Evolutionary conservation across 2,329 filamentous ascomycete species (phyloP).

Genomic region (Emericellopsis cladophorae): DNA sequence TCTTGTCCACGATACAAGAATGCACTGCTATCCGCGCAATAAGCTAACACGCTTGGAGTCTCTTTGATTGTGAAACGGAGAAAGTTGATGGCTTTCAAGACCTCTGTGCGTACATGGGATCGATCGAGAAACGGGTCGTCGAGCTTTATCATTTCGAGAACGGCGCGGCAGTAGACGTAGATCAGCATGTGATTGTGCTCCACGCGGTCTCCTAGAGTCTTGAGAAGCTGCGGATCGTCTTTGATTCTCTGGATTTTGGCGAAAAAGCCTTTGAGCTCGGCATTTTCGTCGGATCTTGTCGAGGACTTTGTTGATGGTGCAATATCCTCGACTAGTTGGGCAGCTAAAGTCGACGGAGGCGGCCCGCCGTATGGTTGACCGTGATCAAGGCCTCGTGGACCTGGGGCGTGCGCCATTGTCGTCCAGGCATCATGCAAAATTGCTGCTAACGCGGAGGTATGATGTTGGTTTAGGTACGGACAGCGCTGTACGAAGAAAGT

Average conservation of each 20-base stretch:
- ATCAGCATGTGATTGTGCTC: slow-evolving; percentile 77
- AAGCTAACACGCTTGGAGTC: slow-evolving; percentile 55
- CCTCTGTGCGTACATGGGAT: slow-evolving; percentile 43
- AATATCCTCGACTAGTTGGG: slow-evolving; percentile 74
- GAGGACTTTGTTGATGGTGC: slow-evolving; percentile 50
- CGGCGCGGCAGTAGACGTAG: slow-evolving; percentile 69
- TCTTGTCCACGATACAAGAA: slow-evolving; percentile 42
- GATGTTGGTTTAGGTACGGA: not conserved
- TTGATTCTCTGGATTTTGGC: slow-evolving; percentile 41
- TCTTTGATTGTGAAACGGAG: slow-evolving; percentile 63
- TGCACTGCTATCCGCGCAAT: slow-evolving; percentile 22
- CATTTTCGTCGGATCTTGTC: slow-evolving; percentile 48
- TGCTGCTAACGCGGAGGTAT: slow-evolving; percentile 1
- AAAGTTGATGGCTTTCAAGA: slow-evolving; percentile 63
- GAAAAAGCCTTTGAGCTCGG: slow-evolving; percentile 63
- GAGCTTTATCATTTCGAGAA: slow-evolving; percentile 55
- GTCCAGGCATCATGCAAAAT: slow-evolving; percentile 9
- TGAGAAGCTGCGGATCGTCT: slow-evolving; percentile 38
- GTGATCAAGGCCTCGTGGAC: slow-evolving; percentile 7
- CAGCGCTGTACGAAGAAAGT: not conserved
- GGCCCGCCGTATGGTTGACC: slow-evolving; percentile 13
- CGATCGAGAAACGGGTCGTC: slow-evolving; percentile 56
- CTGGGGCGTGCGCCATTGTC: slow-evolving; percentile 14
- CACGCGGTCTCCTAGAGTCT: slow-evolving; percentile 50
- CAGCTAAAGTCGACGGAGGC: slow-evolving; percentile 73